These are phyloP conservation scores for Penicillium malachiteum DNA, from an alignment of 495 filamentous ascomycete species.

Conservation along the genomic window DNA sequence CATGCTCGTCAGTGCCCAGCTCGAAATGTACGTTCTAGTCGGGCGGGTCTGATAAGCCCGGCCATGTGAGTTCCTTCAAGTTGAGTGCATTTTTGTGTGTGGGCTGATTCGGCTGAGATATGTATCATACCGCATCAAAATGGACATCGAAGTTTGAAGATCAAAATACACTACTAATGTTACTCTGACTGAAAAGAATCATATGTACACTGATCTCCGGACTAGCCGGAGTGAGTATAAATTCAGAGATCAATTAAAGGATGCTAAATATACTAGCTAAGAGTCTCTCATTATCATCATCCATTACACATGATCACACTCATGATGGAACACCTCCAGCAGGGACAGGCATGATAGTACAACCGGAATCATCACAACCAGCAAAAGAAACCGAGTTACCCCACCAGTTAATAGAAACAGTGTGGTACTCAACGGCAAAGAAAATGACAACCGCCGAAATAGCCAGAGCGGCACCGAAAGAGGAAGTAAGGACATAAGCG, in stretches of 20 bases:
- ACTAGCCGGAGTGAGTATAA: too few species aligned
- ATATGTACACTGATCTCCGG: too few species aligned
- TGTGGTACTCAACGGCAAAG: constrained; percentile 48
- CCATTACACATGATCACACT: neutral
- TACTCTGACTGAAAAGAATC: too few species aligned
- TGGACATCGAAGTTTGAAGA: too few species aligned
- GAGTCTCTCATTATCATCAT: neutral
- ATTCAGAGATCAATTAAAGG: neutral
- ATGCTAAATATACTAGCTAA: neutral
- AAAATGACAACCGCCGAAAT: constrained; percentile 51
- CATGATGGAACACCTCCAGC: neutral
- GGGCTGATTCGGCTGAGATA: too few species aligned
- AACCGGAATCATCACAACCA: constrained; percentile 5
- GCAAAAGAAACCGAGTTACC: constrained; percentile 2
- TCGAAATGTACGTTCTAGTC: too few species aligned
- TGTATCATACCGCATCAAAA: too few species aligned
- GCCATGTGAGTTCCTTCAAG: too few species aligned
- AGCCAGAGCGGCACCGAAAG: constrained; percentile 63
- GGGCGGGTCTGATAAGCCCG: too few species aligned
- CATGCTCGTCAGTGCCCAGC: too few species aligned
- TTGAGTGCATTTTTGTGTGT: too few species aligned
- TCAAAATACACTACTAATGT: too few species aligned
- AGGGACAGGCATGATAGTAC: neutral
- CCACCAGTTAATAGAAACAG: constrained; percentile 25
- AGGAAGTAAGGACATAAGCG: constrained; percentile 62